Evolutionary conservation across 305 asterid species (phyloP).

Genomic region (Fraxinus floribunda): DNA sequence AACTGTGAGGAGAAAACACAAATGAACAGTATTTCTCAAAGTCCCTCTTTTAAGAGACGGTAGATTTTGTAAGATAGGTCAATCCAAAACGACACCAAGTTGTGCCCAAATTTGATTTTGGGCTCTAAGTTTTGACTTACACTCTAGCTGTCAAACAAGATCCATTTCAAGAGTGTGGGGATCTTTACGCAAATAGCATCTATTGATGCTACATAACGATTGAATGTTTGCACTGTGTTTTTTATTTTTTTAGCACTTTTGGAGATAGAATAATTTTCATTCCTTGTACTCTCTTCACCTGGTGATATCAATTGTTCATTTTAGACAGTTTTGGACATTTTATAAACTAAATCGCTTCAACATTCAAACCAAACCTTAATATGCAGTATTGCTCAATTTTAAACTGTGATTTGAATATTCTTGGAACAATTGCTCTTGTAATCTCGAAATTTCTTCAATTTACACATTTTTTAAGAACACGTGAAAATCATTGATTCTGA

Average conservation of each 20-base stretch:
- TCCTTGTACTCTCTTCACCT: too few relatives aligned
- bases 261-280: not conserved
- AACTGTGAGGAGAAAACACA: too few relatives aligned
- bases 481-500: not conserved
- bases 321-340: too few relatives aligned
- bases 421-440: not conserved
- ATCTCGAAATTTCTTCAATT: not conserved
- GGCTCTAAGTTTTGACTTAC: not conserved
- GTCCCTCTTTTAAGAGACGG: too few relatives aligned
- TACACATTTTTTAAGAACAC: not conserved
- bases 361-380: not conserved
- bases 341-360: not conserved
- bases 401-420: not conserved
- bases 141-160: not conserved
- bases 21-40: too few relatives aligned
- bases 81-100: not conserved
- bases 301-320: too few relatives aligned
- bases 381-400: not conserved
- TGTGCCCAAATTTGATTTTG: not conserved
- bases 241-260: not conserved
- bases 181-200: not conserved
- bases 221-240: not conserved
- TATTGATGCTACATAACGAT: not conserved
- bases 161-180: not conserved
- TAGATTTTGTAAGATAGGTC: not conserved